Evolutionary conservation across 352 stramenopile genomes (phyloP), one percentile per base, ranked within the genome.

Genomic region (Lagenidium giganteum): DNA sequence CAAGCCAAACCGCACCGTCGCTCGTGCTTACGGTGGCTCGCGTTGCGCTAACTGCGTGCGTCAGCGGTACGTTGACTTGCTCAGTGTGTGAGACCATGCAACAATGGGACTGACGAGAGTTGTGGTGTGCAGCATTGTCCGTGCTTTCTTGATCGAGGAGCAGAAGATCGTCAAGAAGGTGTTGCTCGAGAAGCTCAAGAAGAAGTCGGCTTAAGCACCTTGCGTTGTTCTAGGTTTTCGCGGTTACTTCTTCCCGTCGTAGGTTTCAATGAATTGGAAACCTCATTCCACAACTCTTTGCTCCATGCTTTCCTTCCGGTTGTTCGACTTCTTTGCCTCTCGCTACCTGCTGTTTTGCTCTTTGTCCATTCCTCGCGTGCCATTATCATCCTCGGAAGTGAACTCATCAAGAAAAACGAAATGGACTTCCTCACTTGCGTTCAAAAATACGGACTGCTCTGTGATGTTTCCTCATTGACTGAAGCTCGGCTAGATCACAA

Each of bases 111-210:
- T 22, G 33, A 14, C 29, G 37, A 4, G 24, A 13, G n/a, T 9
- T 38, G 16, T 32, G 24, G 17, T 32, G n/a, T n/a, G n/a, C 53
- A 79, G 80, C 50, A 98, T 99, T 66, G 81, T 99, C 29, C 84
- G 96, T 67, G 96, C 96, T 29, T 99, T 99, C 74, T 72, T 99
- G 42, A 96, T 99, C 73, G 96, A 99, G 75, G 96, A 99, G 80
- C 95, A 99, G 70, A 99, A 99, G 93, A 98, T 98, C 61, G 96
- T 99, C 34, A 99, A 99, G 95, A 97, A 98, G 79, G 86, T 99
- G 45, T 82, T 99, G 50, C 72, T 92, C 32, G 93, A 98, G 68
- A 98, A 98, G 82, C 61, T 87, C 50, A 84, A 82, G 62, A 87
- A 90, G 69, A 89, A 89, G 67, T 77, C 73, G 47, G 73, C 74